Evolutionary conservation across 176 grass and related monocot species (phyloP).

Genomic region (Alloteropsis semialata): DNA sequence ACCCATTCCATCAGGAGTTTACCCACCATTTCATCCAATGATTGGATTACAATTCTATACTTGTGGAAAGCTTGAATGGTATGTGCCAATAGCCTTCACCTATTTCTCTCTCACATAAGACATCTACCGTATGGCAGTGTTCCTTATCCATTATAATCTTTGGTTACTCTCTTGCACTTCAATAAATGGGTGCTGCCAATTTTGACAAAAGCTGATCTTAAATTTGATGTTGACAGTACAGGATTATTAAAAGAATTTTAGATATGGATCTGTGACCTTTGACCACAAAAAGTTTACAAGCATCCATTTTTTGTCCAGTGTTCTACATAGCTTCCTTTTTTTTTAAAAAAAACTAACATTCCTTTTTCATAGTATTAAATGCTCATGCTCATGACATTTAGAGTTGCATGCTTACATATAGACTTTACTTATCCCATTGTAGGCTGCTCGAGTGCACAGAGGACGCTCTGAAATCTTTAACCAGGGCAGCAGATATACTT

Average conservation of each 20-base stretch:
- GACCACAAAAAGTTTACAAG: slow-evolving; percentile 5
- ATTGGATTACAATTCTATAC: slow-evolving; percentile 78
- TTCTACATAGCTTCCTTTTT: too few species aligned
- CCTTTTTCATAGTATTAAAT: not conserved
- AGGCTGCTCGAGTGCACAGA: slow-evolving; percentile 75
- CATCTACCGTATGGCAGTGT: not conserved
- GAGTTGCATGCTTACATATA: not conserved
- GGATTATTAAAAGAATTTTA: not conserved
- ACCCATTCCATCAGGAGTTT: slow-evolving; percentile 53
- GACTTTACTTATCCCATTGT: not conserved
- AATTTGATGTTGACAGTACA: not conserved
- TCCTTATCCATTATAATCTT: not conserved
- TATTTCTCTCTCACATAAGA: not conserved
- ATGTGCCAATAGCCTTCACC: slow-evolving; percentile 22
- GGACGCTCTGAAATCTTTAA: slow-evolving; percentile 72
- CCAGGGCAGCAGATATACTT: slow-evolving; percentile 72
- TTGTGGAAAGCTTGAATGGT: slow-evolving; percentile 92
- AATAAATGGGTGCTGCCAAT: not conserved
- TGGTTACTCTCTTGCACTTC: not conserved
- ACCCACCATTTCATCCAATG: slow-evolving; percentile 88
- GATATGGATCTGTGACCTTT: not conserved
- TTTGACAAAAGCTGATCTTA: not conserved
- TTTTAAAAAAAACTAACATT: not conserved
- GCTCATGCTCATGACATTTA: not conserved
- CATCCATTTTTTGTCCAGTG: not conserved